Evolutionary conservation across 179 eudicot genomes (phyloP).

Genomic region (Heliamphora pulchella): DNA sequence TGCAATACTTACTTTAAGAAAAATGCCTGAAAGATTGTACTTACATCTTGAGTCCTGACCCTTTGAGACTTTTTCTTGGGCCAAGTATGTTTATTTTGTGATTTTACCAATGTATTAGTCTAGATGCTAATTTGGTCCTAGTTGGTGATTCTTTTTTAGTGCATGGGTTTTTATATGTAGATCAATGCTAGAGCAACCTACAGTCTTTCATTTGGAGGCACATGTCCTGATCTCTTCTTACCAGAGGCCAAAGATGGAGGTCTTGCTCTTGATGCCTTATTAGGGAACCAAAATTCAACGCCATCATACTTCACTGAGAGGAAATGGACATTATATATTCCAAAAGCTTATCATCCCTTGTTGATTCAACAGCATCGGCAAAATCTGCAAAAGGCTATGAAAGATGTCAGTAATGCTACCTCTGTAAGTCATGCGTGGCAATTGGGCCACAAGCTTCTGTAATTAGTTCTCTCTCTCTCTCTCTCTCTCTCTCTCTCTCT

Average conservation of each 20-base stretch:
- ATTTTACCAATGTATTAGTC: neutral
- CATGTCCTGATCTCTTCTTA: constrained; percentile 59
- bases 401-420: constrained; percentile 64
- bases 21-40: neutral
- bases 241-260: constrained; percentile 39
- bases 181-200: constrained; percentile 84
- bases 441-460: neutral
- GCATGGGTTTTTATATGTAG: constrained; percentile 31
- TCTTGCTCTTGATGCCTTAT: constrained; percentile 25
- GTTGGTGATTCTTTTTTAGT: constrained; percentile 6
- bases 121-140: neutral
- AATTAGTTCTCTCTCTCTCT: neutral
- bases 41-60: neutral
- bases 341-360: constrained; percentile 78
- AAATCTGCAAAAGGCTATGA: constrained; percentile 55
- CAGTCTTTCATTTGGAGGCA: constrained; percentile 76
- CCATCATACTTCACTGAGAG: constrained; percentile 28
- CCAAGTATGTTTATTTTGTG: constrained; percentile 3
- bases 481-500: no score
- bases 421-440: constrained; percentile 51
- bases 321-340: constrained; percentile 76
- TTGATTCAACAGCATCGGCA: constrained; percentile 64
- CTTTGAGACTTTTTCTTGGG: neutral
- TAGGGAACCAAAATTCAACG: constrained; percentile 18
- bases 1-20: neutral